Base-by-base conservation (phyloP, 1,139 yeast species). In the Debaryomyces sp. region DNA sequence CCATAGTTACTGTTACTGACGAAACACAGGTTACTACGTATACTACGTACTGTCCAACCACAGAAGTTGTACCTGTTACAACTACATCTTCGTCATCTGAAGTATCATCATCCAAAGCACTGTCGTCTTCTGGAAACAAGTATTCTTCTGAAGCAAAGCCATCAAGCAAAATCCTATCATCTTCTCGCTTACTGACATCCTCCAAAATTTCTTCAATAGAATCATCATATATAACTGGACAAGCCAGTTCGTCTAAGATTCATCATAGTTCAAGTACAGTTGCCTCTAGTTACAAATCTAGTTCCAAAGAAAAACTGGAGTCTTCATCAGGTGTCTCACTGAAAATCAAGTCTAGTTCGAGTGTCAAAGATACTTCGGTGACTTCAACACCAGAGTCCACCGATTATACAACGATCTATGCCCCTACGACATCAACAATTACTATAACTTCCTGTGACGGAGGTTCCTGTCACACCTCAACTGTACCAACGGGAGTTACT, bases 21-120 rank as follows among this genome's bases (percentile, higher is more conserved):
- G 47, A 51, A 6, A 46, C 45, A 8, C 45, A 44, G 18, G 46
- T 50, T 41, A 59, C 67, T 18, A 50, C 59, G 18, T 61, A 60
- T 56, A 61, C 67, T 39, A 63, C 71, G 17, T 63, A 56, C 56
- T 64, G 67, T 52, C 68, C 67, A 27, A 50, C 60, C 50, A 52
- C 63, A n/a, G 29, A 44, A 12, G 38, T 42, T n/a, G 41, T 30
- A 7, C 23, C 43, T 5, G 18, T 29, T 15, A 44, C 47, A 1
- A n/a, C 29, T 2, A 26, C 29, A 10, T 26, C 29, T 26, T 26
- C 29, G 29, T 7, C 12, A 5, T 2, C 29, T 26, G 29, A 43
- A 13, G 34, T 6, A 5, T 27, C 45, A 23, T 35, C 45, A 2
- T 9, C 23, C 22, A 23, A 21, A 12, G 3, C 21, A 15, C 24